Percentiles rank a stretch among this genome's conserved stretches.
Conservation (phyloP, 1,139 yeast genomes). For the Petasospora rhodanensis region DNA sequence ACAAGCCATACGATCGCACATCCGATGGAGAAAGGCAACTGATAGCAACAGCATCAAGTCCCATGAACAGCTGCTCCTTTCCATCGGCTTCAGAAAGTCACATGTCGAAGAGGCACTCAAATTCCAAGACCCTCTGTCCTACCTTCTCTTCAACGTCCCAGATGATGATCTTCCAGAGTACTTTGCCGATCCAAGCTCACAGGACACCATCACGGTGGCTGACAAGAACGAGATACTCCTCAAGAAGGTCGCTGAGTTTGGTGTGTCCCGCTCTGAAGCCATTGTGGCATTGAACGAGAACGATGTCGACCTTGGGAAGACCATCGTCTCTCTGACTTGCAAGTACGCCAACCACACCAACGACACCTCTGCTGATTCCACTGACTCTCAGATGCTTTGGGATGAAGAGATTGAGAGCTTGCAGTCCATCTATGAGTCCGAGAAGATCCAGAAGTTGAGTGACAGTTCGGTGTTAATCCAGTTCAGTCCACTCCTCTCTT, state of each 20-base stretch:
- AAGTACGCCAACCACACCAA: conserved; percentile 30
- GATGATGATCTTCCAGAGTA: conserved; percentile 82
- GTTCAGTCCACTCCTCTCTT: conserved; percentile 32
- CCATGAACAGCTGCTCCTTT: conserved; percentile 14
- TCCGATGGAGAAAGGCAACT: conserved; percentile 41
- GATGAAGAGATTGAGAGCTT: conserved; percentile 72
- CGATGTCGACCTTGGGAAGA: conserved; percentile 42
- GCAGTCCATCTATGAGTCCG: conserved; percentile 46
- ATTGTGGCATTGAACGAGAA: conserved; percentile 41
- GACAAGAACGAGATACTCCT: conserved; percentile 44
- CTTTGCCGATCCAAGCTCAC: conserved; percentile 40
- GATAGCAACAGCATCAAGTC: neutral
- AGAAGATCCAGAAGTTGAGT: conserved; percentile 27
- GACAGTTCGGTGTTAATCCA: conserved; percentile 19
- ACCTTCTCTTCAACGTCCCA: conserved; percentile 84
- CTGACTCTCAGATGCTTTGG: conserved; percentile 50
- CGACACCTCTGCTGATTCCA: conserved; percentile 12
- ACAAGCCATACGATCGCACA: conserved; percentile 46
- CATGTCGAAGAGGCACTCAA: conserved; percentile 72
- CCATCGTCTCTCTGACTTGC: conserved; percentile 50
- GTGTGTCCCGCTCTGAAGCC: conserved; percentile 65
- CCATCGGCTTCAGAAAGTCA: conserved; percentile 61
- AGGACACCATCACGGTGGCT: conserved; percentile 45
- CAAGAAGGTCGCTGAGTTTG: conserved; percentile 57
- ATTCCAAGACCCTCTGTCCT: conserved; percentile 68